Percentiles rank a stretch among this genome's conserved stretches.
Evolutionary conservation across 129 eudicot species (phyloP).

Genomic region (Pseudognaphalium luteoalbum): DNA sequence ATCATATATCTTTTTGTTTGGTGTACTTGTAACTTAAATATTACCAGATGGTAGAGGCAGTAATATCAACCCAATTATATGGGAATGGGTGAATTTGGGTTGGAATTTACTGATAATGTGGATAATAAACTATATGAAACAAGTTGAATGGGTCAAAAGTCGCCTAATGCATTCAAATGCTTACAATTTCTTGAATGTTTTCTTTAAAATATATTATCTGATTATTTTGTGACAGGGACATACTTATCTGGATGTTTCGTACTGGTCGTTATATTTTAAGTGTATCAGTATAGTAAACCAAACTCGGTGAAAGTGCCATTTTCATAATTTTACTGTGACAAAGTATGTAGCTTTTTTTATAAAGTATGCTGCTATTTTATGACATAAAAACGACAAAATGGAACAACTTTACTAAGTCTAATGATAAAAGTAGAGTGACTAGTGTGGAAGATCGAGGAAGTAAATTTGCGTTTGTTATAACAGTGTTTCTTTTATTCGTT

Average conservation of each 20-base stretch:
- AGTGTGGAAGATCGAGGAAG: neutral
- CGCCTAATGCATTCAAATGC: conserved; percentile 2
- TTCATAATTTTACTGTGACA: too few species aligned
- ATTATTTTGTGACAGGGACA: neutral
- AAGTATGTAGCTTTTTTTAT: neutral
- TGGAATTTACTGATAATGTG: neutral
- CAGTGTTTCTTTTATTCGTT: neutral
- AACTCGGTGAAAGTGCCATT: neutral
- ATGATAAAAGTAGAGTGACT: neutral
- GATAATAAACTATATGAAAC: too few species aligned
- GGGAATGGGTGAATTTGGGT: neutral
- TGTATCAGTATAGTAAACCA: neutral
- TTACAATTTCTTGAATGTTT: neutral
- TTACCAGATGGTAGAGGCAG: neutral
- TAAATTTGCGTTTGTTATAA: neutral
- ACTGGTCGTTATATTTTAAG: neutral
- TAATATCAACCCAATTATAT: neutral
- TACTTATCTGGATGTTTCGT: neutral
- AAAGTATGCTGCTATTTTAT: neutral
- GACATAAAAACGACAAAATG: too few species aligned
- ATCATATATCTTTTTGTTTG: neutral
- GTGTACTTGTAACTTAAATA: neutral
- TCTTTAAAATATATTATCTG: neutral
- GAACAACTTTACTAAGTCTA: too few species aligned
- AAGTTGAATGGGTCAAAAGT: neutral